Percentiles rank a stretch among this genome's conserved stretches.
Conservation (phyloP, 2,329 filamentous ascomycete genomes). For the Elsinoe australis region DNA sequence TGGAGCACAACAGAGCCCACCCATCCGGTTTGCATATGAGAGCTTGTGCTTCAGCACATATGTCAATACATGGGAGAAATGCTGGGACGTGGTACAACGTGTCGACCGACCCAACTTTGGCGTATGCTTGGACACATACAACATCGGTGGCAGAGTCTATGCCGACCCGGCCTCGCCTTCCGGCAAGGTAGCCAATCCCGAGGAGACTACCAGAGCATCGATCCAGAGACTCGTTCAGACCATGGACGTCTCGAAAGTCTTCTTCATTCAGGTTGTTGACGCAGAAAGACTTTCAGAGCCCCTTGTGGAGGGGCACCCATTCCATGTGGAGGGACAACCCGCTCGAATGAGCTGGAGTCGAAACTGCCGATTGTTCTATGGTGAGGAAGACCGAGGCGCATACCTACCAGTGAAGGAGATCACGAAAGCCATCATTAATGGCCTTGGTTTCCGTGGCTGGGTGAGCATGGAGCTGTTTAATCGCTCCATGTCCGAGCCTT, state of each 20-base stretch:
- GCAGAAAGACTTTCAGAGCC: slow-evolving; percentile 56
- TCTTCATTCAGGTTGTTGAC: slow-evolving; percentile 71
- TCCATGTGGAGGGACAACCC: slow-evolving; percentile 50
- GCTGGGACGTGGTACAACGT: slow-evolving; percentile 58
- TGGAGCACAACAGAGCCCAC: slow-evolving; percentile 48
- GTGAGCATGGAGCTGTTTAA: slow-evolving; percentile 66
- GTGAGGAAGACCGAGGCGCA: slow-evolving; percentile 51
- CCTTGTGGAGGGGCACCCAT: slow-evolving; percentile 48
- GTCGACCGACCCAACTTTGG: slow-evolving; percentile 22
- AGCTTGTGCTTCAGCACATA: slow-evolving; percentile 64
- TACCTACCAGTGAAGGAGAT: slow-evolving; percentile 62
- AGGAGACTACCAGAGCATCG: slow-evolving; percentile 48
- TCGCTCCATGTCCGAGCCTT: slow-evolving; percentile 48
- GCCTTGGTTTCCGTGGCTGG: slow-evolving; percentile 60
- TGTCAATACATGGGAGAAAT: slow-evolving; percentile 62
- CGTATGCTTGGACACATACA: slow-evolving; percentile 23
- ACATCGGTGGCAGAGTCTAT: slow-evolving; percentile 23
- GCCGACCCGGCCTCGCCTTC: slow-evolving; percentile 18
- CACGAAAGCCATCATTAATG: slow-evolving; percentile 53
- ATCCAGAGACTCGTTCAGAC: slow-evolving; percentile 47
- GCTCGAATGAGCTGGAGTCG: slow-evolving; percentile 66
- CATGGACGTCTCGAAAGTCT: slow-evolving; percentile 58
- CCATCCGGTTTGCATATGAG: slow-evolving; percentile 65
- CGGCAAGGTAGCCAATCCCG: slow-evolving; percentile 25
- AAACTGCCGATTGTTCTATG: slow-evolving; percentile 61